phyloP scores from a whole-genome alignment of 2,329 filamentous ascomycete species.

The Cytospora mali region DNA sequence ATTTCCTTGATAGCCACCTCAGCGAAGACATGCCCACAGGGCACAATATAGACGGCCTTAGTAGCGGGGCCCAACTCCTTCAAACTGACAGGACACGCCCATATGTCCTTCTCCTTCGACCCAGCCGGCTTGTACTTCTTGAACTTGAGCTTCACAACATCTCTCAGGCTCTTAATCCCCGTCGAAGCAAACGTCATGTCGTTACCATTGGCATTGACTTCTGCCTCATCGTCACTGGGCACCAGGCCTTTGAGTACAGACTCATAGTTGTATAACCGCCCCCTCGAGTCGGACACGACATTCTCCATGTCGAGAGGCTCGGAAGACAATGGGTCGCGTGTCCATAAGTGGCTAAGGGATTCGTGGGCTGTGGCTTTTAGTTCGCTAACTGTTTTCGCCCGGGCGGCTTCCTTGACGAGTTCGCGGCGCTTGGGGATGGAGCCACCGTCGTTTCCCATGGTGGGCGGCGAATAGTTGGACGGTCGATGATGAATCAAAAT shows the following conservation, averaged over 20 bases:
- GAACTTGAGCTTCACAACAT: slow-evolving; percentile 86
- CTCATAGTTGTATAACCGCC: slow-evolving; percentile 94
- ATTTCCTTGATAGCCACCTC: slow-evolving; percentile 84
- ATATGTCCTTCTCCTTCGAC: slow-evolving; percentile 57
- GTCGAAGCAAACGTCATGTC: slow-evolving; percentile 48
- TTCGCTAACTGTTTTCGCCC: slow-evolving; percentile 78
- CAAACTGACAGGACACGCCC: slow-evolving; percentile 84
- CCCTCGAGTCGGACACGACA: slow-evolving; percentile 78
- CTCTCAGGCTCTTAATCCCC: slow-evolving; percentile 78
- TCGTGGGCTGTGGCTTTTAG: slow-evolving; percentile 87
- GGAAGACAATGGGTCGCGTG: slow-evolving; percentile 83
- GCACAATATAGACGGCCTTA: slow-evolving; percentile 86
- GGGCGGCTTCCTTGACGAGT: slow-evolving; percentile 90
- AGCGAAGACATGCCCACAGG: slow-evolving; percentile 93
- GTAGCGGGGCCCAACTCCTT: slow-evolving; percentile 80
- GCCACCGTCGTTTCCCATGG: slow-evolving; percentile 97
- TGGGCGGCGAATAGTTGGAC: slow-evolving; percentile 9
- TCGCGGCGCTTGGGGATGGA: slow-evolving; percentile 95
- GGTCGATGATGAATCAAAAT: too few relatives aligned
- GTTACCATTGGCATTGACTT: slow-evolving; percentile 49
- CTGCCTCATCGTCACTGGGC: slow-evolving; percentile 62
- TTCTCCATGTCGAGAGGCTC: slow-evolving; percentile 68
- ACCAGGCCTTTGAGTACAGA: slow-evolving; percentile 69
- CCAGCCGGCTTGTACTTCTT: slow-evolving; percentile 44
- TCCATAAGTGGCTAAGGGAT: slow-evolving; percentile 84